Conservation (phyloP, 345 rosid species). For the Conringia planisiliqua region DNA sequence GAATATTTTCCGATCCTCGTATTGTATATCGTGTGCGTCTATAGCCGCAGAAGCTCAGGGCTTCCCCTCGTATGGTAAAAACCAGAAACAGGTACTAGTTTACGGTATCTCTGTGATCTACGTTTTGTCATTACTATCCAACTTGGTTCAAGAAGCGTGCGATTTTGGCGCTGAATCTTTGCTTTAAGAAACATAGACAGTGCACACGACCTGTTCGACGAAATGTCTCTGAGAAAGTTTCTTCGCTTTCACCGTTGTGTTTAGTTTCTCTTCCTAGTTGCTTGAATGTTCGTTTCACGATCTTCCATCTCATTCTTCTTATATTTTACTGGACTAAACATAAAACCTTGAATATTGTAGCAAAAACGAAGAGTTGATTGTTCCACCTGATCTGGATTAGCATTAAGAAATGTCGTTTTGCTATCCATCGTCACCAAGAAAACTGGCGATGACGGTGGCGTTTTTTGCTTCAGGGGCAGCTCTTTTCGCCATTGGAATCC, state of each 20-base stretch:
- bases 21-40: not conserved
- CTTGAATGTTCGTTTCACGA: not conserved
- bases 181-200: not conserved
- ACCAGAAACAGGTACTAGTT: not conserved
- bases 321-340: not conserved
- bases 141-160: not conserved
- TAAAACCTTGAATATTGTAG: not conserved
- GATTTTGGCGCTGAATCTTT: not conserved
- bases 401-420: constrained; percentile 46
- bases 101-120: not conserved
- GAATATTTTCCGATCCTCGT: not conserved
- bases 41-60: not conserved
- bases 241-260: not conserved
- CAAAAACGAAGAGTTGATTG: not conserved
- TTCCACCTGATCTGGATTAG: not conserved
- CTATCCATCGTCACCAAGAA: constrained; percentile 62
- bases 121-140: not conserved
- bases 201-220: constrained; percentile 19
- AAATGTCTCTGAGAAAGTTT: not conserved
- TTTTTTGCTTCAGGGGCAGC: constrained; percentile 54
- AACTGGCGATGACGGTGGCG: constrained; percentile 58
- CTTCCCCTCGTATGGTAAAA: not conserved
- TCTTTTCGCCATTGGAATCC: constrained; percentile 49
- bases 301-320: not conserved
- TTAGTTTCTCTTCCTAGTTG: not conserved